phyloP scores from a whole-genome alignment of 2,329 filamentous ascomycete genomes.

The Purpureocillium lavendulum region DNA sequence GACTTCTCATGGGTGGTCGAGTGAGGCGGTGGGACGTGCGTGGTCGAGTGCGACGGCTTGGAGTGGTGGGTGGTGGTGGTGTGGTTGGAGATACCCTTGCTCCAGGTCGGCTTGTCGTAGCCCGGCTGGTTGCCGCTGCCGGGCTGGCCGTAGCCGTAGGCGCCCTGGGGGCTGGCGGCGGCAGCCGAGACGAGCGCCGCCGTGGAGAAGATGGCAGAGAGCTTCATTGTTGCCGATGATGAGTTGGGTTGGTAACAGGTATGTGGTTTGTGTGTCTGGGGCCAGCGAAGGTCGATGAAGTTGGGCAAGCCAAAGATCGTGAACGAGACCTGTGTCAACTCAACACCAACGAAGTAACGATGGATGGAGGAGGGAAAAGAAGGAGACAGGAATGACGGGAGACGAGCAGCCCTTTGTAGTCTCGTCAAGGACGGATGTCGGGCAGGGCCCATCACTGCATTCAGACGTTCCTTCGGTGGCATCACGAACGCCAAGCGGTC shows the following conservation, averaged over 20 bases:
- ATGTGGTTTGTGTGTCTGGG: neutral
- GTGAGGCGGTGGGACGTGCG: neutral
- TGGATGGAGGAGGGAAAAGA: neutral
- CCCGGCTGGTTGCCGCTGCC: neutral
- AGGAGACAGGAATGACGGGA: conserved; percentile 3
- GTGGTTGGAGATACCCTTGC: too few relatives aligned
- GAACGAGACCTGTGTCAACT: neutral
- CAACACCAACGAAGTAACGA: neutral
- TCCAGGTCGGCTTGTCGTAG: neutral
- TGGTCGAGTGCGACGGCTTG: neutral
- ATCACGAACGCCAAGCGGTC: too few relatives aligned
- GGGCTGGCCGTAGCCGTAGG: neutral
- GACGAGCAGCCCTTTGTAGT: conserved; percentile 9
- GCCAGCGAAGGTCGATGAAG: conserved; percentile 10
- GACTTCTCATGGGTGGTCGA: neutral
- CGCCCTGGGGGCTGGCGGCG: neutral
- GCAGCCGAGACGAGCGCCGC: conserved; percentile 3
- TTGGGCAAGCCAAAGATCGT: conserved; percentile 2
- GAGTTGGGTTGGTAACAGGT: too few relatives aligned
- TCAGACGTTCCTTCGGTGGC: conserved; percentile 1
- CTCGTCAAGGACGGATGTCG: conserved; percentile 1
- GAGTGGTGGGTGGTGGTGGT: neutral
- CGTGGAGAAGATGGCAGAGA: conserved; percentile 20
- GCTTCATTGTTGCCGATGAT: conserved; percentile 23
- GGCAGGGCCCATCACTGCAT: conserved; percentile 3